phyloP scores from a whole-genome alignment of 345 rosid genomes.

The Aquilaria malaccensis region DNA sequence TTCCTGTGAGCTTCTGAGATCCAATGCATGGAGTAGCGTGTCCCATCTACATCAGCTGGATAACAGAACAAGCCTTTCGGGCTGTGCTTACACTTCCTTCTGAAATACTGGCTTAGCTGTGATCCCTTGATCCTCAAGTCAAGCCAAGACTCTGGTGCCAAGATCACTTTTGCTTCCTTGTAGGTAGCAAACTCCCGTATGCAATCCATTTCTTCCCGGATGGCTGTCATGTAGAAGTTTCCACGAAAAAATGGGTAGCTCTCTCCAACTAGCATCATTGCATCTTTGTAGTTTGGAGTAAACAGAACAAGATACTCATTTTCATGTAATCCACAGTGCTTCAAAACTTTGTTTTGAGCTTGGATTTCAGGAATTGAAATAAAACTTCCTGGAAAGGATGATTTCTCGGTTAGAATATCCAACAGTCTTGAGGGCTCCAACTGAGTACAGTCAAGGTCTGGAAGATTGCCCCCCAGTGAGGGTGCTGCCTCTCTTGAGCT shows the following conservation, averaged over 20 bases:
- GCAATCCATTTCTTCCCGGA: conserved; percentile 38
- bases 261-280: conserved; percentile 67
- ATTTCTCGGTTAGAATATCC: conserved; percentile 56
- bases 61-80: conserved; percentile 60
- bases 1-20: conserved; percentile 67
- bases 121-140: conserved; percentile 74
- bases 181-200: conserved; percentile 50
- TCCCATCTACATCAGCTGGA: conserved; percentile 51
- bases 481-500: conserved; percentile 15
- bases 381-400: conserved; percentile 67
- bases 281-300: conserved; percentile 56
- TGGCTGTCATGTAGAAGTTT: conserved; percentile 47
- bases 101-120: conserved; percentile 66
- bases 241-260: conserved; percentile 71
- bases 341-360: conserved; percentile 50
- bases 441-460: conserved; percentile 47
- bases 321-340: conserved; percentile 53
- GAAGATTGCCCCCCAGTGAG: conserved; percentile 30
- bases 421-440: conserved; percentile 56
- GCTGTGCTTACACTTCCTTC: conserved; percentile 58
- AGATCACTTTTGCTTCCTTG: conserved; percentile 58
- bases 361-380: conserved; percentile 68
- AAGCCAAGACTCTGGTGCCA: conserved; percentile 62
- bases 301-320: conserved; percentile 58
- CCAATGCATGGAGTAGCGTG: conserved; percentile 63